Conservation (phyloP, 345 rosid species). For the Eucalyptus brandiana region DNA sequence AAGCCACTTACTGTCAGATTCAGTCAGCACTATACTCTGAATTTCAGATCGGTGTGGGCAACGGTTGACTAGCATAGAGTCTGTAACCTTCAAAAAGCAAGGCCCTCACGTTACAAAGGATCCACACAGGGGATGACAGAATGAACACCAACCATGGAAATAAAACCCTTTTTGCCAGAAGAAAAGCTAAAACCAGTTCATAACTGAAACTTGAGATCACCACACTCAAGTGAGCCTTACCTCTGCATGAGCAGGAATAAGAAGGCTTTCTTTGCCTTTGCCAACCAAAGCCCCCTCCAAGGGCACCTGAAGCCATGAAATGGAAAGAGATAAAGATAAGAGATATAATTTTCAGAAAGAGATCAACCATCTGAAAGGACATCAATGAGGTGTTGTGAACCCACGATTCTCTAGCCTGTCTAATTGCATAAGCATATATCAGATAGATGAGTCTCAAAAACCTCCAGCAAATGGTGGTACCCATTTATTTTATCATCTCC, state of each 20-base stretch:
- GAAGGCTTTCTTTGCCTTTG: conserved; percentile 55
- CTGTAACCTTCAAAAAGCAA: conserved; percentile 14
- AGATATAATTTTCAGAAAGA: not conserved
- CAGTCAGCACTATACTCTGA: conserved; percentile 40
- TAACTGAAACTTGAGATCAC: not conserved
- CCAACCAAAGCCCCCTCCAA: conserved; percentile 24
- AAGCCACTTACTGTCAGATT: conserved; percentile 30
- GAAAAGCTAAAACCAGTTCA: not conserved
- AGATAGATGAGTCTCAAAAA: not conserved
- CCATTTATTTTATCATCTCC: not conserved
- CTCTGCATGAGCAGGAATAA: conserved; percentile 35
- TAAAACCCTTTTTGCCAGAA: not conserved
- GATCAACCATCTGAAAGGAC: not conserved
- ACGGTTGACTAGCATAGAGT: conserved; percentile 26
- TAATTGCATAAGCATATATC: not conserved
- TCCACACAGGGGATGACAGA: not conserved
- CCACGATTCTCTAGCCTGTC: not conserved
- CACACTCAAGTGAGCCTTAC: not conserved
- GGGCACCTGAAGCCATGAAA: conserved; percentile 14
- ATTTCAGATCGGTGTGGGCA: conserved; percentile 66
- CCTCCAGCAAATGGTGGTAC: not conserved
- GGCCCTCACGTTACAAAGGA: not conserved
- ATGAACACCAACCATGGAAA: not conserved
- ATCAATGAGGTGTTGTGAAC: not conserved
- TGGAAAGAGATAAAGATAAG: not conserved